A percentile compares a stretch with the other conserved stretches of the same genome.
These are phyloP conservation scores for Macrophomina phaseolina DNA, from an alignment of 2,329 filamentous ascomycete species.

Conservation along the genomic window DNA sequence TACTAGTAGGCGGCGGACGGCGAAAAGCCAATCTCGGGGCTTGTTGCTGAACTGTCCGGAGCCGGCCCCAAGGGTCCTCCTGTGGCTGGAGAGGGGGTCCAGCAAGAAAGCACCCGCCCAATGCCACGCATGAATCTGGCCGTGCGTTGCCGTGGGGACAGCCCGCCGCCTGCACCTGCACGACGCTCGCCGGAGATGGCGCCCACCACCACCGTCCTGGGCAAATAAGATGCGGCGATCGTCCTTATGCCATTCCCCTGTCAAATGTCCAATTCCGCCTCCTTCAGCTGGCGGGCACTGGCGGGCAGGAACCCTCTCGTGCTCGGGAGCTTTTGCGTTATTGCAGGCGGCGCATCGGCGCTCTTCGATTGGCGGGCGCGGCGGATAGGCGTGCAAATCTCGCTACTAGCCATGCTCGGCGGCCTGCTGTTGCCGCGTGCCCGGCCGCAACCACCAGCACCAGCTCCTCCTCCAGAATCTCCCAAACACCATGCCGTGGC, in stretches of 20 bases:
- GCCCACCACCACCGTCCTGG: not conserved
- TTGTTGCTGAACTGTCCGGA: not conserved
- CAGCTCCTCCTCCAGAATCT: not conserved
- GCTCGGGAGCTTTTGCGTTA: not conserved
- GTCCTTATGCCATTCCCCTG: not conserved
- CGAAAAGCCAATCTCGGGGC: not conserved
- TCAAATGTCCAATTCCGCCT: slow-evolving; percentile 4
- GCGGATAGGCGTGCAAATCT: slow-evolving; percentile 15
- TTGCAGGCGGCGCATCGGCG: not conserved
- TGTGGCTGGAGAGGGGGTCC: not conserved
- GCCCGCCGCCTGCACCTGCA: not conserved
- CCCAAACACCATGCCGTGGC: slow-evolving; percentile 17
- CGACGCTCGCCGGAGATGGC: slow-evolving; percentile 6
- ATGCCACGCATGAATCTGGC: slow-evolving; percentile 3
- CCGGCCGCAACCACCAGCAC: not conserved
- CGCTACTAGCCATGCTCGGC: slow-evolving; percentile 9
- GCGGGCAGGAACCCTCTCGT: slow-evolving; percentile 6
- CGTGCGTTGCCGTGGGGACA: slow-evolving; percentile 18
- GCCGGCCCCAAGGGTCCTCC: not conserved
- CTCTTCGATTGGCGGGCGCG: slow-evolving; percentile 13
- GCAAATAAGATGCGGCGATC: slow-evolving; percentile 21
- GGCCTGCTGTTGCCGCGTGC: slow-evolving; percentile 18
- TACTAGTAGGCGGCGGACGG: not conserved
- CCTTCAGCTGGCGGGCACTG: slow-evolving; percentile 6
- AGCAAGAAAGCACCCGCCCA: not conserved